phyloP scores from a whole-genome alignment of 2,329 filamentous ascomycete species.

The Diaporthe amygdali region DNA sequence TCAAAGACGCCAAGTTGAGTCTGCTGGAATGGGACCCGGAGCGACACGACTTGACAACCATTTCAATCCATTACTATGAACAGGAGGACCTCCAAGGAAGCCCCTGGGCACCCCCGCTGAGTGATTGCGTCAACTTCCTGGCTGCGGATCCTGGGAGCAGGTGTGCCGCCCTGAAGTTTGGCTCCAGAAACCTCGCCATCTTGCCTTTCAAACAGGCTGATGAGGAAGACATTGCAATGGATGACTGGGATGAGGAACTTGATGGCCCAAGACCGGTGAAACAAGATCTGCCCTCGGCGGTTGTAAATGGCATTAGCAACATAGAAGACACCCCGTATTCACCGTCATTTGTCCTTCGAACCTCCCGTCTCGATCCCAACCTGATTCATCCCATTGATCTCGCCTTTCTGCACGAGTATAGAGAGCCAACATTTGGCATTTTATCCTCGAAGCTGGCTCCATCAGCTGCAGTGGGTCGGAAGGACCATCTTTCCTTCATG shows the following conservation, averaged over 20 bases:
- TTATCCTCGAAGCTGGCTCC: slow-evolving; percentile 77
- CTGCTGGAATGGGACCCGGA: slow-evolving; percentile 92
- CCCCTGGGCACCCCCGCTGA: slow-evolving; percentile 80
- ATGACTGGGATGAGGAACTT: slow-evolving; percentile 85
- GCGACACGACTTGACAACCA: slow-evolving; percentile 78
- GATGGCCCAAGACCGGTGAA: slow-evolving; percentile 69
- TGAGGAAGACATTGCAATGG: slow-evolving; percentile 83
- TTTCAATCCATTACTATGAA: slow-evolving; percentile 98
- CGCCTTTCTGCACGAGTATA: slow-evolving; percentile 93
- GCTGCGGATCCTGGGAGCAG: slow-evolving; percentile 89
- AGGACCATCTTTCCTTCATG: slow-evolving; percentile 86
- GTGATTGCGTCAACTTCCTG: slow-evolving; percentile 79
- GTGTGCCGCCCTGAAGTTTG: slow-evolving; percentile 95
- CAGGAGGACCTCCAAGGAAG: slow-evolving; percentile 85
- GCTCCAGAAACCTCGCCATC: slow-evolving; percentile 86
- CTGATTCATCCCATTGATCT: slow-evolving; percentile 90
- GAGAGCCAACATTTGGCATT: slow-evolving; percentile 96
- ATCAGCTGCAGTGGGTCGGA: slow-evolving; percentile 80
- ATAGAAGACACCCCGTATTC: slow-evolving; percentile 77
- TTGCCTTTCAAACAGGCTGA: slow-evolving; percentile 87
- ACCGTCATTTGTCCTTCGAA: slow-evolving; percentile 89
- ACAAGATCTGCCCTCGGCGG: slow-evolving; percentile 42
- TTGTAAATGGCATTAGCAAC: slow-evolving; percentile 50
- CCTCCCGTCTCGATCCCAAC: slow-evolving; percentile 86
- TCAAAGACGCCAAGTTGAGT: slow-evolving; percentile 91